These are phyloP conservation scores for Saxophila tyrrhenica DNA, from an alignment of 495 filamentous ascomycete species.

Conservation along the genomic window DNA sequence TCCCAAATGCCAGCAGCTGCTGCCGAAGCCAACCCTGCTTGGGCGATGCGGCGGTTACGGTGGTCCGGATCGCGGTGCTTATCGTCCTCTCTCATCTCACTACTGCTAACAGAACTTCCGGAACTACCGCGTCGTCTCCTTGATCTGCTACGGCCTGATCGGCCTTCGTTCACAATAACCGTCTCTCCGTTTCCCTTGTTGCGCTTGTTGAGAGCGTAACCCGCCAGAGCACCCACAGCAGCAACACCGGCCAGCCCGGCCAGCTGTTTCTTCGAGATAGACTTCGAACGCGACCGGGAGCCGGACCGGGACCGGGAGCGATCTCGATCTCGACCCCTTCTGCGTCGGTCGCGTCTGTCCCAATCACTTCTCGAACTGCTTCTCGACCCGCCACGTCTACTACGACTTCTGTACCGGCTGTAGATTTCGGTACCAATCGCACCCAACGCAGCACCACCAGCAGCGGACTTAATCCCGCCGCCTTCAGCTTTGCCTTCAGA, in stretches of 20 bases:
- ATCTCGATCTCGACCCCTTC: slow-evolving; percentile 3
- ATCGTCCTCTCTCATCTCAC: slow-evolving; percentile 26
- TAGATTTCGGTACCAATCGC: slow-evolving; percentile 70
- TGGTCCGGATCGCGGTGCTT: slow-evolving; percentile 45
- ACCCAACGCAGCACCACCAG: slow-evolving; percentile 72
- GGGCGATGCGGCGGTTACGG: slow-evolving; percentile 57
- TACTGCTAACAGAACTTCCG: slow-evolving; percentile 7
- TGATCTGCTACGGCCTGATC: slow-evolving; percentile 41
- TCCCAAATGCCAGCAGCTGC: slow-evolving; percentile 67
- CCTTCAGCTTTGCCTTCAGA: slow-evolving; percentile 45
- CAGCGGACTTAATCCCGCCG: slow-evolving; percentile 57
- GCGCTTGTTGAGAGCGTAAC: slow-evolving; percentile 51
- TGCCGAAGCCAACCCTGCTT: slow-evolving; percentile 67
- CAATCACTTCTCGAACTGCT: slow-evolving; percentile 20
- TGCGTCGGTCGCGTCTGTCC: background rate
- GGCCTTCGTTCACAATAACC: slow-evolving; percentile 37
- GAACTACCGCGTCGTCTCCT: slow-evolving; percentile 52
- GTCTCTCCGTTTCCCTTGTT: slow-evolving; percentile 49
- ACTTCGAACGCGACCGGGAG: slow-evolving; percentile 43
- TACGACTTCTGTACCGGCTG: slow-evolving; percentile 55
- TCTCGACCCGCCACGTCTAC: slow-evolving; percentile 26
- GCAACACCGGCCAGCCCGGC: slow-evolving; percentile 68
- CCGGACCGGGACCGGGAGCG: slow-evolving; percentile 10
- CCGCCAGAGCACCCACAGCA: slow-evolving; percentile 69
- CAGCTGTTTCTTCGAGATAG: slow-evolving; percentile 34